These are phyloP conservation scores for Wallacemonas collosoma DNA, from an alignment of 208 protist genomes.

Conservation along the genomic window DNA sequence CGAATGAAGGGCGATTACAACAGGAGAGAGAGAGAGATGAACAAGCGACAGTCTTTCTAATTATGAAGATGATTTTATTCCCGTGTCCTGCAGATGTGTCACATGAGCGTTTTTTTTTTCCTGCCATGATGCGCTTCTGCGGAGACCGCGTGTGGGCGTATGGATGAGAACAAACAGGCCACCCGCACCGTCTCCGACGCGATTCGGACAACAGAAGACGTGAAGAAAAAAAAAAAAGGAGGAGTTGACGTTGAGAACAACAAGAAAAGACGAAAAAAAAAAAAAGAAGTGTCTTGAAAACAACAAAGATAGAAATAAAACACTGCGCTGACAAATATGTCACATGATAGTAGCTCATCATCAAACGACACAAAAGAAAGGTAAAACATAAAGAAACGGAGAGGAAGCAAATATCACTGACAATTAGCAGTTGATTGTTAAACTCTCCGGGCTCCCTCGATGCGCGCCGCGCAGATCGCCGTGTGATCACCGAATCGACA, in stretches of 20 bases:
- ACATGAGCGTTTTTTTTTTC: conserved; percentile 2
- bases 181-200: too few species aligned
- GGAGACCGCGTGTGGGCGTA: too few species aligned
- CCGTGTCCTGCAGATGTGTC: background rate
- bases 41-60: too few species aligned
- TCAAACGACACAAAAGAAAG: background rate
- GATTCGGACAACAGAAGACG: background rate
- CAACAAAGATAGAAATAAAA: background rate
- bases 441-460: background rate
- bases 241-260: background rate
- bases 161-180: too few species aligned
- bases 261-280: conserved; percentile 4
- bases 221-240: conserved; percentile 9
- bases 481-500: background rate
- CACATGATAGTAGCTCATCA: background rate
- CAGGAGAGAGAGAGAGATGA: background rate
- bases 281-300: background rate
- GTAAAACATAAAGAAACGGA: conserved; percentile 1
- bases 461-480: background rate
- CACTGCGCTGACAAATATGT: conserved; percentile 7
- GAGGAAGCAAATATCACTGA: background rate
- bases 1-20: background rate
- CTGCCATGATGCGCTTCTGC: background rate
- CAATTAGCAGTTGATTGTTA: conserved; percentile 1
- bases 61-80: too few species aligned